These are phyloP conservation scores for Ceratocystis harringtonii DNA, from an alignment of 2,329 filamentous ascomycete species.

Conservation along the genomic window DNA sequence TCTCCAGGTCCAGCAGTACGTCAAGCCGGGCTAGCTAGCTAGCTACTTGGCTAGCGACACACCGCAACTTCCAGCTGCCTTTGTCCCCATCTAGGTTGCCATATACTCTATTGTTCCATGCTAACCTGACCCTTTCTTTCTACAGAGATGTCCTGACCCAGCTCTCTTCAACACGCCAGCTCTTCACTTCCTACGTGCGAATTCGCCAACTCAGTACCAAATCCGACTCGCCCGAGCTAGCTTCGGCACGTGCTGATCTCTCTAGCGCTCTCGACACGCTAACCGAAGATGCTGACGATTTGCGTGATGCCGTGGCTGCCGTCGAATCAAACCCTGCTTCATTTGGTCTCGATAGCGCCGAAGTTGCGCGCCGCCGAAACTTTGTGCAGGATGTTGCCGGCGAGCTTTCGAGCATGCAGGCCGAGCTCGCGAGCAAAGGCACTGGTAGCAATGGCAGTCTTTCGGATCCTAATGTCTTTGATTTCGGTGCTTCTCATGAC, in stretches of 20 bases:
- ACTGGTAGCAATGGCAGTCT: conserved; percentile 26
- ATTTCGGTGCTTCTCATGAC: conserved; percentile 32
- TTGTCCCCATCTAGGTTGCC: neutral
- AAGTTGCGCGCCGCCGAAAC: conserved; percentile 64
- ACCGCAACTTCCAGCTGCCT: neutral
- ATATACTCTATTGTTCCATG: neutral
- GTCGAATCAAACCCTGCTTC: conserved; percentile 76
- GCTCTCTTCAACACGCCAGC: conserved; percentile 62
- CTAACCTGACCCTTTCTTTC: conserved; percentile 12
- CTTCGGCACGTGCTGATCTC: conserved; percentile 59
- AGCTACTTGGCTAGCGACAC: neutral
- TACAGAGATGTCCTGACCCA: conserved; percentile 74
- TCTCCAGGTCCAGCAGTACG: conserved; percentile 56
- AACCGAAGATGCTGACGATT: conserved; percentile 73
- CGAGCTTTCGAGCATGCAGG: conserved; percentile 79
- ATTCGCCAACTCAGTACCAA: conserved; percentile 74
- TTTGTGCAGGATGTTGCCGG: conserved; percentile 79
- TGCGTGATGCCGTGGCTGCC: conserved; percentile 71
- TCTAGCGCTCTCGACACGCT: conserved; percentile 49
- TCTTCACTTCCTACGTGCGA: conserved; percentile 89
- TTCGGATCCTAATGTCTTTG: conserved; percentile 40
- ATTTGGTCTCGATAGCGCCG: conserved; percentile 70
- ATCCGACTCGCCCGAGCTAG: conserved; percentile 66
- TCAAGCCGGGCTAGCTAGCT: conserved; percentile 13
- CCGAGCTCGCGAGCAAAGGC: conserved; percentile 42